Evolutionary conservation across 2,329 filamentous ascomycete species (phyloP), one percentile per base, ranked within the genome.

Genomic region (Scytalidium sp.): DNA sequence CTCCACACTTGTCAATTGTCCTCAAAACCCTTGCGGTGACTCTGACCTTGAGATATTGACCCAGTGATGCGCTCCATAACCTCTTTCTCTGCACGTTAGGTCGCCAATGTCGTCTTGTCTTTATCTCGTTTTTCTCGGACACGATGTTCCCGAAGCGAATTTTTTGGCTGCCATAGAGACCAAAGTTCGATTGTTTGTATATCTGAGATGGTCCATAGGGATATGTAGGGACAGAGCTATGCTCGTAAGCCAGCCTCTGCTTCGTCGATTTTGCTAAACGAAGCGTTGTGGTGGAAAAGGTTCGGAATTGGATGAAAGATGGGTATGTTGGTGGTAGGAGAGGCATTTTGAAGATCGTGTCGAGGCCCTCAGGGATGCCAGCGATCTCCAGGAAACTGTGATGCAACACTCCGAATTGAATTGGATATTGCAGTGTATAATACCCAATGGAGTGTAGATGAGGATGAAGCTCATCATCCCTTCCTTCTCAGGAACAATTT

Each of bases 81-180:
- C 78, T 76, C 70, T 88, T 88, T 49, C 75, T 76, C 21, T 78
- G 67, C 10, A 67, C 64, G 68, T 94, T 94, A 53, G 87, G 88
- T 46, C 83, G 78, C 89, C 89, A 94, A 59, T 76, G 72, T 50
- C 88, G 81, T 43, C 84, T 80, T 46, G 84, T 84, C 72, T 90
- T 92, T 63, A 80, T 79, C 65, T 84, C 79, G 63, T 85, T 79
- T 60, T 83, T 78, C 58, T 79, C 74, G 41, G 83, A 83, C 45
- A 93, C 83, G 59, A 81, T 87, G 79, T 93, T 91, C 66, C 89
- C 89, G 69, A 87, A 90, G 45, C 84, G 87, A 65, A 92, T 87
- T 62, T 82, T 82, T 56, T 82, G 75, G 39, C 71, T 71, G 59
- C 85, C 89, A 72, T 88, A 90, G 8, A 91, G 82, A 42, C 87